These are phyloP conservation scores for Epithemia pelagica DNA, from an alignment of 108 stramenopile genomes.

Conservation along the genomic window DNA sequence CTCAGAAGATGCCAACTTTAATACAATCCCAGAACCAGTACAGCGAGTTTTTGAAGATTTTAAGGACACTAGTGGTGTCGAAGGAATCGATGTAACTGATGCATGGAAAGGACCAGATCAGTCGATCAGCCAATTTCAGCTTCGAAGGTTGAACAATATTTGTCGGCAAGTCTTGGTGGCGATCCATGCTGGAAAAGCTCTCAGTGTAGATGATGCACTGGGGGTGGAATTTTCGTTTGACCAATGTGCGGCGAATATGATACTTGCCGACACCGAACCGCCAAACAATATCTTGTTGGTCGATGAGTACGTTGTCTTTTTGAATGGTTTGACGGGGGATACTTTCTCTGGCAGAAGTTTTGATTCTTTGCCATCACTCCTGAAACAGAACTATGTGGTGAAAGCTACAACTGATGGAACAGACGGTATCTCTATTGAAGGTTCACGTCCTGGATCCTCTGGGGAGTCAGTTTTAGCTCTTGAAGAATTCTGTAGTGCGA, in stretches of 20 bases:
- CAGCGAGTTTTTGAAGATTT: neutral
- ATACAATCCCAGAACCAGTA: neutral
- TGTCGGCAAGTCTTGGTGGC: conserved; percentile 3
- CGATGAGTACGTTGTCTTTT: conserved; percentile 25
- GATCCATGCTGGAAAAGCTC: neutral
- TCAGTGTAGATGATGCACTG: neutral
- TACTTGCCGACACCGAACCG: neutral
- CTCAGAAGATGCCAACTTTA: neutral
- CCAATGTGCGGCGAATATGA: neutral
- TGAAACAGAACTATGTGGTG: conserved; percentile 10
- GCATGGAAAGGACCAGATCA: neutral
- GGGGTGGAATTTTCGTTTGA: neutral
- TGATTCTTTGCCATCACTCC: conserved; percentile 12
- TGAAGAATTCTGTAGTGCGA: conserved; percentile 5
- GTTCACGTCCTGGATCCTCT: neutral
- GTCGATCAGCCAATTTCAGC: neutral
- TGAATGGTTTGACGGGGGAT: conserved; percentile 21
- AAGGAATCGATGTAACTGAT: neutral
- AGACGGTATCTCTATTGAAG: neutral
- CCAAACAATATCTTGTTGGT: neutral
- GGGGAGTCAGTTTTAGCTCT: neutral
- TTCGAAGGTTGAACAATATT: neutral
- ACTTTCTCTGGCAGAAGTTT: conserved; percentile 14
- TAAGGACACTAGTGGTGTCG: neutral
- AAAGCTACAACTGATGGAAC: conserved; percentile 6